Conservation (phyloP, 768 basidiomycete species). For the Nidula microcarpa region DNA sequence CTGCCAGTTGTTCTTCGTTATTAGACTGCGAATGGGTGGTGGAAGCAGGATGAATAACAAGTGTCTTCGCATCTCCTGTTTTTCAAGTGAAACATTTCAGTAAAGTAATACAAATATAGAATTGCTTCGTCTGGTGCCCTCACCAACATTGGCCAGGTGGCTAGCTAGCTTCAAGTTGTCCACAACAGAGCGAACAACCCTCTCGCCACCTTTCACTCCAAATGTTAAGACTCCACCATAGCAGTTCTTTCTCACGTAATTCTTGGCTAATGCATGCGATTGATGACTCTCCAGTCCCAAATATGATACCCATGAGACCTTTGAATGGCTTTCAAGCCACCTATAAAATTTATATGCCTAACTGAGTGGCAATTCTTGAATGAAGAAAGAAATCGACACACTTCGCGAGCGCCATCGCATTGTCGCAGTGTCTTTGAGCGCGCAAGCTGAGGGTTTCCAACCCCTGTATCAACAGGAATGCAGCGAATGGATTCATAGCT, state of each 20-base stretch:
- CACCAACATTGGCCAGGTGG: slow-evolving; percentile 69
- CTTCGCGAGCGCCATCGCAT: slow-evolving; percentile 65
- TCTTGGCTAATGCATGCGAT: slow-evolving; percentile 55
- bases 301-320: slow-evolving; percentile 76
- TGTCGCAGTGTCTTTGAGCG: slow-evolving; percentile 65
- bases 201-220: slow-evolving; percentile 62
- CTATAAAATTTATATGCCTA: slow-evolving; percentile 18
- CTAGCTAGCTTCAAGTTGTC: slow-evolving; percentile 69
- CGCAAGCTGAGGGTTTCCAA: slow-evolving; percentile 75
- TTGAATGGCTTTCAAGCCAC: slow-evolving; percentile 62
- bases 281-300: slow-evolving; percentile 62
- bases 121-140: slow-evolving; percentile 16
- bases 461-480: slow-evolving; percentile 74
- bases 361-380: slow-evolving; percentile 1
- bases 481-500: slow-evolving; percentile 63
- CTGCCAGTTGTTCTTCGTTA: slow-evolving; percentile 51
- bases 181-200: slow-evolving; percentile 54
- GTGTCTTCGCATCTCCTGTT: too few relatives aligned
- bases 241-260: slow-evolving; percentile 45
- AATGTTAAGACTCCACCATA: slow-evolving; percentile 74
- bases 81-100: neutral
- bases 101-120: neutral
- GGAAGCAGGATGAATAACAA: slow-evolving; percentile 72
- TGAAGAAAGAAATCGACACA: slow-evolving; percentile 13
- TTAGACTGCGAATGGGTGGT: slow-evolving; percentile 75